Evolutionary conservation across 495 filamentous ascomycete species (phyloP), one percentile per base, ranked within the genome.

Genomic region (Penicillium pancosmium): DNA sequence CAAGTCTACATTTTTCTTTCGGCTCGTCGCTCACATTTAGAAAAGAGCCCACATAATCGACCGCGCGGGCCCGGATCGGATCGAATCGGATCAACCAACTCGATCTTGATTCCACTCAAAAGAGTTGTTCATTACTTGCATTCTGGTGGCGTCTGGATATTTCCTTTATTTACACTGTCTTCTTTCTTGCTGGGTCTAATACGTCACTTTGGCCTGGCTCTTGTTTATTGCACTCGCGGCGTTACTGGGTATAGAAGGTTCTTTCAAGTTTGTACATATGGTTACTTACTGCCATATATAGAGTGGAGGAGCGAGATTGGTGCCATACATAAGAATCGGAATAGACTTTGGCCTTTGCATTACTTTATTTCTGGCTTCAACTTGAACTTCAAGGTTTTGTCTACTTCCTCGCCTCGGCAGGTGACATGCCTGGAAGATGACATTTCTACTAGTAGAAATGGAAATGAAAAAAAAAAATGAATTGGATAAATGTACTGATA

Each of bases 261-360:
- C 5, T 31, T 31, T 31, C 8, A 9, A 9, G 31, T 15, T 49
- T 59, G 50, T 54, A 59, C 51, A 59, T 59, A 59, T 40, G 13
- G 50, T 31, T 31, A 31, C 36, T 4, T 41, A 34, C 51, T 54
- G 48, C 41, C 51, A 49, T 34, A 54, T 50, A 59, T 48, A 59
- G 38, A 15, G 38, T 44, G 38, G 36, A 27, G 35, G 36, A 27
- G 35, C 8, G 23, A 13, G 52, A 27, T 54, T 35, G 16, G 36
- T 13, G 3, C 38, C n/a, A 46, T 55, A 48, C 41, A 55, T 47
- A 55, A 33, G 34, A 34, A 43, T 54, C 51, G 23, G 9, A 54
- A 41, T 41, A 15, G 18, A 23, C 41, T 19, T 18, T 10, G n/a
- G 12, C 38, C 38, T 46, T 16, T 46, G 4, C 3, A 23, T 23